Evolutionary conservation across 768 basidiomycete genomes (phyloP), one percentile per base, ranked within the genome.

Genomic region (Antrodiella citrinella): DNA sequence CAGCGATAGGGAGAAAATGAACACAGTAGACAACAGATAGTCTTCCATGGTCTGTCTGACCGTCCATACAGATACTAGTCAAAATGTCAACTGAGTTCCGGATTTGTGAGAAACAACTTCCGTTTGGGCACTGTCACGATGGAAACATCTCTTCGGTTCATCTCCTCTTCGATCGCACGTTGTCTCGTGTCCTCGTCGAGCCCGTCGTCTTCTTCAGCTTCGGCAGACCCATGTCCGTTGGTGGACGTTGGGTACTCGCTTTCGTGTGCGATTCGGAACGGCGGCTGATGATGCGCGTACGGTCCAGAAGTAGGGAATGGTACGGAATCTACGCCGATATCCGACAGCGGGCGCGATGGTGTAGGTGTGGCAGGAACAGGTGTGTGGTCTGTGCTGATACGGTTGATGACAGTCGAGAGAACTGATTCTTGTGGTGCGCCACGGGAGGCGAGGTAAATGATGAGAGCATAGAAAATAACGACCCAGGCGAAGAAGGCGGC

Each of bases 71-170:
- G 7, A 22, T 44, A 22, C 7, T 18, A 44, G 42, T 22, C n/a
- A 40, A 21, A 25, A 50, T 48, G 43, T 49, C 52, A 51, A 26
- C 53, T 48, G 7, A 51, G 50, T 50, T 61, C 62, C 12, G 84
- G 86, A 65, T 91, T 91, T 47, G 78, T 75, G 44, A 91, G 76
- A 73, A 80, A 81, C 50, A 91, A 67, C 59, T 77, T 81, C 56
- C 86, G 84, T 62, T 79, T 82, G 18, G 89, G 89, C 11, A 81
- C 76, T 18, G 72, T 72, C 53, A 91, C 78, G 59, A 91, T 87
- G n/a, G 84, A 85, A 24, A 91, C 86, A 55, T 91, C 86, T 45
- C 89, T 77, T 56, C 87, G 73, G 35, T 73, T 80, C 76, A 91
- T 86, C 65, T 91, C 88, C 51, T 84, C 82, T 62, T 91, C 89